Evolutionary conservation across 73 alveolate genomes (phyloP), one percentile per base, ranked within the genome.

Genomic region (Paraurostyla sp.): DNA sequence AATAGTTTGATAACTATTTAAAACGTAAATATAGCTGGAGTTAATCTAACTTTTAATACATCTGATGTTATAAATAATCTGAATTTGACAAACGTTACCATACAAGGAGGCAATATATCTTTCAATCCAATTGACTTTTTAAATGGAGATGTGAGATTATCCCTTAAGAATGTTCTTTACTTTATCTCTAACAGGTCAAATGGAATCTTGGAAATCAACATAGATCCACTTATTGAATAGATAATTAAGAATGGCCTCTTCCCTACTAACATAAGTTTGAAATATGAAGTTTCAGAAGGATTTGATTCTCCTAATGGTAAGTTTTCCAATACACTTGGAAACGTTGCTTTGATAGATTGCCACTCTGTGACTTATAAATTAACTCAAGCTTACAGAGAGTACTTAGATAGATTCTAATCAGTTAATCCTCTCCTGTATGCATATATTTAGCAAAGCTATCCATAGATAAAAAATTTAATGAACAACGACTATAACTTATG

Each of bases 291-390:
- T 6, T 87, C 73, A 18, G 90, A 71, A n/a, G 92, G 91, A 0
- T 91, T 91, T 71, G 94, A 92, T 18, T 23, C 20, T 20, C 92
- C 94, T 13, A 48, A 40, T 42, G 96, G 96, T 0, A 92, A 92
- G 38, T 92, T 87, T 76, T 56, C 93, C n/a, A 71, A 69, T 45
- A 49, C 80, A 0, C 65, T 81, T 0, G 97, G 97, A 18, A 92
- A 92, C 49, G 90, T 83, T 0, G 80, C 92, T 40, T 43, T 92
- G 18, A 63, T 92, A 0, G 97, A 92, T 68, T 85, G 91, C 71
- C 42, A 41, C 36, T 81, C 65, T 18, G 83, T 57, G 9, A 18
- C 18, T 6, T 18, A 36, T 20, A 46, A 49, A 41, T 0, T 76
- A 20, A 29, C 27, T 41, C 46, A 76, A 33, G 16, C 6, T 1